Evolutionary conservation across 306 rosid genomes (phyloP).

Genomic region (Lithocarpus polystachyus): DNA sequence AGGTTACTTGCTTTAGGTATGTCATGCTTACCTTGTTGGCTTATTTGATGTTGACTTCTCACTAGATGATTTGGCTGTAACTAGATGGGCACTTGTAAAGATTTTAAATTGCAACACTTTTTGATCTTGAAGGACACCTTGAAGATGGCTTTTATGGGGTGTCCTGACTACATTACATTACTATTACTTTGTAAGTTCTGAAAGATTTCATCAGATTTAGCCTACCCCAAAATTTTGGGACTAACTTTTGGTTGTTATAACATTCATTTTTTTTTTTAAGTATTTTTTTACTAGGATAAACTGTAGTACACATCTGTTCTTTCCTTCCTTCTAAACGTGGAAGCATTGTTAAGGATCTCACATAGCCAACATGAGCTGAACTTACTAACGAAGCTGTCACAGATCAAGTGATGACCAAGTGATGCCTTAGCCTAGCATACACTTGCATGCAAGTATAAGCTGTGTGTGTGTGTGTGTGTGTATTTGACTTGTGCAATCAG

Average conservation of each 20-base stretch:
- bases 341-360: background rate
- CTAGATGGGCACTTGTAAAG: background rate
- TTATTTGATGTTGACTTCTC: background rate
- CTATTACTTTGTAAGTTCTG: background rate
- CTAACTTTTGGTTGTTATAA: too few relatives aligned
- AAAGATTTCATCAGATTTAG: background rate
- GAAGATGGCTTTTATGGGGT: background rate
- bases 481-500: too few relatives aligned
- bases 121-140: background rate
- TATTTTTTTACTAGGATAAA: background rate
- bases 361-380: too few relatives aligned
- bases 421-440: too few relatives aligned
- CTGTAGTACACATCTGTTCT: background rate
- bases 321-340: background rate
- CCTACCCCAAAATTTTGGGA: too few relatives aligned
- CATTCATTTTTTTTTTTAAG: background rate
- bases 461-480: too few relatives aligned
- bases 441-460: too few relatives aligned
- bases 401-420: too few relatives aligned
- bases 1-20: background rate
- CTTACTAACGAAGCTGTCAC: too few relatives aligned
- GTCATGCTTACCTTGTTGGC: background rate
- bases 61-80: background rate
- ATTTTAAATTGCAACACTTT: background rate
- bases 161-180: background rate